Base-by-base conservation (phyloP, 495 filamentous ascomycete genomes). In the Zalerion maritima region DNA sequence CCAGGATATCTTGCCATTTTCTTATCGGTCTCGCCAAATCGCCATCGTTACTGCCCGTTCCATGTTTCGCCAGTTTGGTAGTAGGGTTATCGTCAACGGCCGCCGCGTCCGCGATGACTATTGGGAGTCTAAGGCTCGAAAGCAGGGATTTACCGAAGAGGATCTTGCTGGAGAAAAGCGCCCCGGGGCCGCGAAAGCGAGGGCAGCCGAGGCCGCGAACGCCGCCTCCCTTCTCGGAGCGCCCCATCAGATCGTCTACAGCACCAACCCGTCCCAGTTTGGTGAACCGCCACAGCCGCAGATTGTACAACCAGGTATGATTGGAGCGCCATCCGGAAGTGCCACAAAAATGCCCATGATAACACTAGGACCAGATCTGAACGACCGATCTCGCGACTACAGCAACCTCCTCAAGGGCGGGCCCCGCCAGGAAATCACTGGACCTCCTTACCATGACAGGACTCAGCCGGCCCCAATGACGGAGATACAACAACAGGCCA, bases 41-140 rank as follows among this genome's bases (percentile, higher is more conserved):
- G 91, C 89, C 15, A 96, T 99, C 34, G 89, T 99, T 17, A 94
- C 89, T 3, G 89, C 89, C n/a, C 75, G 80, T 37, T 94, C 89
- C 26, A 99, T 99, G 89, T 99, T 96, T 50, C 77, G 89, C 11
- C 89, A 99, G 52, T 99, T 99, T 47, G 89, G 89, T n/a, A 92
- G 84, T 43, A 67, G 91, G 30, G 77, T 99, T 21, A 91, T 99
- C 34, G 71, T 77, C 3, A 78, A 81, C 44, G 89, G 89, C 8
- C 65, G 86, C 35, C 71, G 91, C 7, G 89, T 99, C 19, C 75
- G 87, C 18, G 89, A 99, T 55, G 89, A 99, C 49, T 96, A 99
- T 48, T 96, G 89, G 89, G 89, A 96, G 45, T 78, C 71, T 44
- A 99, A 96, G 57, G 89, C 89, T 3, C 69, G 77, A 21, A 99